Evolutionary conservation across 139 green algal genomes (phyloP).

Genomic region (Chlamydomonas eustigma): DNA sequence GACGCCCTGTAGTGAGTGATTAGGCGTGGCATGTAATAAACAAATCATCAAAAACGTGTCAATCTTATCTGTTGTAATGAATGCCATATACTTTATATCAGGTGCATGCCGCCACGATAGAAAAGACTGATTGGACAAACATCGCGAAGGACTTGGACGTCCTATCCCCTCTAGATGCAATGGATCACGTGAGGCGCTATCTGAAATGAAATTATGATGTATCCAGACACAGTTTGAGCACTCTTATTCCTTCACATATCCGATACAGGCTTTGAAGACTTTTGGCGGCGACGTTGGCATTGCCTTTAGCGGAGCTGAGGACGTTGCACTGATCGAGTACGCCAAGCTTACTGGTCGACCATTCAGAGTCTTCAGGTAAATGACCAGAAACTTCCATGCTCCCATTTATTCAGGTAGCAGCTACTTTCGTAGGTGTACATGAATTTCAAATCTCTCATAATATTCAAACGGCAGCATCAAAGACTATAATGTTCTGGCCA

Average conservation of each 20-base stretch:
- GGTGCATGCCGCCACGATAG: neutral
- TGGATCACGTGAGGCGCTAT: constrained; percentile 75
- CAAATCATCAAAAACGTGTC: too few relatives aligned
- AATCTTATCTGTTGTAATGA: too few relatives aligned
- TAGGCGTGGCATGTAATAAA: too few relatives aligned
- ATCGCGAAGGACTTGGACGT: constrained; percentile 64
- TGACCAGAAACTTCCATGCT: neutral
- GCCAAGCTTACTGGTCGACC: constrained; percentile 89
- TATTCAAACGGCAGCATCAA: too few relatives aligned
- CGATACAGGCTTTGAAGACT: constrained; percentile 70
- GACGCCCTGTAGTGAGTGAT: neutral
- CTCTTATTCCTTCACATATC: neutral
- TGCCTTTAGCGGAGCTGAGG: constrained; percentile 93
- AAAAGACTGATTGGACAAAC: constrained; percentile 48
- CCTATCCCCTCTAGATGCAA: constrained; percentile 87
- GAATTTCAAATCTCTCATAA: too few relatives aligned
- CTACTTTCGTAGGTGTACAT: too few relatives aligned
- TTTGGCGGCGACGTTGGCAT: constrained; percentile 89
- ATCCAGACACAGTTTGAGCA: neutral
- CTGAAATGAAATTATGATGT: neutral
- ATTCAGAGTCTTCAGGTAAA: constrained; percentile 92
- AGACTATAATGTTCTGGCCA: neutral
- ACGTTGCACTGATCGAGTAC: constrained; percentile 97
- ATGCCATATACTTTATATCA: too few relatives aligned
- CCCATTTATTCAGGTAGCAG: neutral